phyloP scores from a whole-genome alignment of 257 asterid species.

The Hygrophila difformis region DNA sequence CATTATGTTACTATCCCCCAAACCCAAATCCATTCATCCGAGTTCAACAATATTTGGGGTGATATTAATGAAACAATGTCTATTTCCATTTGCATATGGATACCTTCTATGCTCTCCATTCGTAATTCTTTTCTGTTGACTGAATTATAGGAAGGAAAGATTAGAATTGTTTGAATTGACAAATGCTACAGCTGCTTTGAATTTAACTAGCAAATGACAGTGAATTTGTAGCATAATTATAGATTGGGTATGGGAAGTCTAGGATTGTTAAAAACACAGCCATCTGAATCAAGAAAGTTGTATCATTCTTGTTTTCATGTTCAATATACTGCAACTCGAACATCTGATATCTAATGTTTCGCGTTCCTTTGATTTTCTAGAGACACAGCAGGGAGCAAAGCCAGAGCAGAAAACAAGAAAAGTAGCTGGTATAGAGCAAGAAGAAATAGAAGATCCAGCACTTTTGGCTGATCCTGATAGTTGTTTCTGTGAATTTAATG shows the following conservation, averaged over 20 bases:
- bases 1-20: no score
- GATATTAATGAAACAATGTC: no score
- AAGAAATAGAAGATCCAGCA: conserved; percentile 63
- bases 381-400: conserved; percentile 30
- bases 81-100: no score
- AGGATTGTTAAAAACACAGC: not conserved
- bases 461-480: conserved; percentile 78
- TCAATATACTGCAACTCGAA: not conserved
- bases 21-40: no score
- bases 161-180: no score
- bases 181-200: no score
- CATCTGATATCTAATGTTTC: conserved; percentile 1
- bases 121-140: no score
- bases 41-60: no score
- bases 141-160: no score
- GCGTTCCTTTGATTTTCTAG: conserved; percentile 18
- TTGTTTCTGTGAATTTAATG: conserved; percentile 76
- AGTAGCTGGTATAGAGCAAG: conserved; percentile 59
- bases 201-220: no score
- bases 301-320: not conserved
- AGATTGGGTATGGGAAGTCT: not conserved
- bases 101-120: no score
- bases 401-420: conserved; percentile 29
- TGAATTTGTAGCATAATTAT: no score
- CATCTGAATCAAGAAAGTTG: not conserved